These are phyloP conservation scores for Amanita rubescens DNA, from an alignment of 768 basidiomycete genomes.

Conservation along the genomic window DNA sequence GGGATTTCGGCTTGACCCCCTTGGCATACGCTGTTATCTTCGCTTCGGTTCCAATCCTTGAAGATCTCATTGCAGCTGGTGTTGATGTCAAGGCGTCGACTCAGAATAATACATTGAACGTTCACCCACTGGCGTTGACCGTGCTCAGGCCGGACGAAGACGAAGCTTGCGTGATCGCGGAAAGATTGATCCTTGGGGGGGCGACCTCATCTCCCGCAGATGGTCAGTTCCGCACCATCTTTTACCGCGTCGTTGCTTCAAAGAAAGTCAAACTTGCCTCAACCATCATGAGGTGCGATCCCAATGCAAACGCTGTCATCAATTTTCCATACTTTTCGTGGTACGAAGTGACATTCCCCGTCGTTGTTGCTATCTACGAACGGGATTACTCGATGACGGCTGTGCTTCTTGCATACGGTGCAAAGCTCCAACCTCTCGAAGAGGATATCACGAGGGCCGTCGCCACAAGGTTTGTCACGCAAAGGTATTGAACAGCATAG, in stretches of 20 bases:
- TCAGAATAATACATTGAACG: slow-evolving; percentile 17
- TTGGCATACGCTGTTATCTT: slow-evolving; percentile 44
- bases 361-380: not conserved
- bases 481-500: not conserved
- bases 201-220: slow-evolving; percentile 36
- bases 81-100: slow-evolving; percentile 35
- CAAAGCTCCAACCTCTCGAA: not conserved
- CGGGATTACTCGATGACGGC: slow-evolving; percentile 1
- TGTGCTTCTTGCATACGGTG: slow-evolving; percentile 1
- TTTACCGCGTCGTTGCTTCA: slow-evolving; percentile 30
- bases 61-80: slow-evolving; percentile 38
- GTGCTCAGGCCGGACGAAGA: slow-evolving; percentile 35
- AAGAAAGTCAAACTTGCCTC: slow-evolving; percentile 31
- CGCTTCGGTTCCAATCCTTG: slow-evolving; percentile 36
- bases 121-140: slow-evolving; percentile 35
- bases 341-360: not conserved
- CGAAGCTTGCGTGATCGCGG: slow-evolving; percentile 29
- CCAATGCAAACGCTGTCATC: slow-evolving; percentile 17
- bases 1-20: slow-evolving; percentile 51
- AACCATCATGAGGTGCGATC: slow-evolving; percentile 34
- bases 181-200: slow-evolving; percentile 32
- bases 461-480: not conserved
- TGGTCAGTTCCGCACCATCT: slow-evolving; percentile 25
- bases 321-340: not conserved
- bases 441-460: slow-evolving; percentile 1